Evolutionary conservation across 768 basidiomycete genomes (phyloP), one percentile per base, ranked within the genome.

Genomic region (Mycena vitilis): DNA sequence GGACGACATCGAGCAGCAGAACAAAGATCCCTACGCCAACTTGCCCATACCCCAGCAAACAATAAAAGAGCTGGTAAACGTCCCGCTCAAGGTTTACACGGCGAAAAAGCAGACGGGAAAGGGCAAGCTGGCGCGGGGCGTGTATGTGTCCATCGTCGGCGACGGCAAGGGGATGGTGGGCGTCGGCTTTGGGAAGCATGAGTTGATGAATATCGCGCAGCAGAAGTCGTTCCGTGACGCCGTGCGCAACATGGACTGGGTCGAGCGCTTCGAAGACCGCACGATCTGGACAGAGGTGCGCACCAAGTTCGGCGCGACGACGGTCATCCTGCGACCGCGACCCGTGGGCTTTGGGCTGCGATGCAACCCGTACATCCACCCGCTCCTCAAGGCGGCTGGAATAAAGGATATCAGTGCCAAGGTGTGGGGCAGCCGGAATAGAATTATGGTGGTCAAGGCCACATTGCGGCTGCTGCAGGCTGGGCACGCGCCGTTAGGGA

Each of bases 381-480:
- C 91, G 75, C 87, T 99, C 48, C 85, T 96, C 75, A 93, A 94
- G 72, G 95, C 96, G 0, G 96, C 96, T 0, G 98, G 97, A 13
- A 93, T 99, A 81, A 93, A 95, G 78, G 97, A 99, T 80, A 86
- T 94, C 49, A 95, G 94, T 72, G 97, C 94, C 37, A 98, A 98
- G 80, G 93, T 99, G 22, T 94, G 94, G 89, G 96, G 97, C 18
- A 96, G 94, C 75, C 84, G 93, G 71, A 98, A 97, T 79, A 88
- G 86, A 44, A 83, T 93, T 71, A 89, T 92, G 78, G 94, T 97
- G 48, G 88, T 96, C 83, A 97, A 98, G 81, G 89, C 91, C 30
- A 84, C 89, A 18, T 86, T 95, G 73, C 86, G 91, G 77, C 86
- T 98, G 83, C 81, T 99, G 56, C 94, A 96, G 68, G 89, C 93